These are phyloP conservation scores for Ceratocystiopsis brevicomis DNA, from an alignment of 2,329 filamentous ascomycete genomes.

Conservation along the genomic window DNA sequence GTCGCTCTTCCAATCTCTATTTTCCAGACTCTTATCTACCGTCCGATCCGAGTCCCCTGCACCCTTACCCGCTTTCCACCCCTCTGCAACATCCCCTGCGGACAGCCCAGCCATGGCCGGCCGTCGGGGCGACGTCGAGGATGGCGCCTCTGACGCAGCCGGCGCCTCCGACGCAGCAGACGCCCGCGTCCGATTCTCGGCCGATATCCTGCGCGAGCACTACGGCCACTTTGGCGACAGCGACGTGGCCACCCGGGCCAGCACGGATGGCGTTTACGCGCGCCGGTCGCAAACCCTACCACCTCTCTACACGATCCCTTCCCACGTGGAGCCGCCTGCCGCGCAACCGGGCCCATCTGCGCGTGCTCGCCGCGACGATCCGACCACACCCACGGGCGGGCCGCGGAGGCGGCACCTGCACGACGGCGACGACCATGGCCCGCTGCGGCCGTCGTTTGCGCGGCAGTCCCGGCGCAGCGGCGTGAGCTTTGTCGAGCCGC, in stretches of 20 bases:
- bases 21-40: too few species aligned
- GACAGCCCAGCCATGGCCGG: slow-evolving; percentile 4
- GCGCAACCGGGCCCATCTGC: background rate
- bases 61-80: too few species aligned
- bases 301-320: slow-evolving; percentile 16
- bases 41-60: background rate
- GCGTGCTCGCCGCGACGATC: background rate
- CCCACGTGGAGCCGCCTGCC: slow-evolving; percentile 9
- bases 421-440: background rate
- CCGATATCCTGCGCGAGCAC: slow-evolving; percentile 9
- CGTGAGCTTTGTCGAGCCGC: slow-evolving; percentile 9
- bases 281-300: too few species aligned
- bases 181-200: slow-evolving; percentile 12
- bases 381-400: background rate
- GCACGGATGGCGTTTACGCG: background rate
- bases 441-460: background rate
- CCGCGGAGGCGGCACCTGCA: background rate
- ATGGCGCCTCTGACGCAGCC: background rate
- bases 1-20: too few species aligned
- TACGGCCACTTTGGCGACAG: too few species aligned
- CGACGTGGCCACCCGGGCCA: too few species aligned
- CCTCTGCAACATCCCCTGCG: too few species aligned
- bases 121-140: slow-evolving; percentile 4
- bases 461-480: slow-evolving; percentile 6
- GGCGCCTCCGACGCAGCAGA: slow-evolving; percentile 1